phyloP scores from a whole-genome alignment of 768 basidiomycete genomes.

The Gloeophyllum trabeum region DNA sequence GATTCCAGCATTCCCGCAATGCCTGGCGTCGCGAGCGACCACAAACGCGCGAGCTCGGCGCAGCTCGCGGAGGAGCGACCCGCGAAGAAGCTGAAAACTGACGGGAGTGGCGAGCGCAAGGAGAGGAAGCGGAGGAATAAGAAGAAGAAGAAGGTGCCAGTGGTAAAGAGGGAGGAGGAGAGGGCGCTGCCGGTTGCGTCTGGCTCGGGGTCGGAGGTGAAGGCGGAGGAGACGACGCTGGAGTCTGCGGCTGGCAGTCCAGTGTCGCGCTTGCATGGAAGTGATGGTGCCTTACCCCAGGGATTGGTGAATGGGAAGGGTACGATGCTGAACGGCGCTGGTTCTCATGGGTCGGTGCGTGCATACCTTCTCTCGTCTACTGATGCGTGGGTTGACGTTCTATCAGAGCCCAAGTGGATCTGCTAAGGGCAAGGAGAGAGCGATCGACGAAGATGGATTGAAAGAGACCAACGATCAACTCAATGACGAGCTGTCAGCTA shows the following conservation, averaged over 20 bases:
- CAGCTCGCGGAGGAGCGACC: background rate
- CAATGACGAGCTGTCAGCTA: background rate
- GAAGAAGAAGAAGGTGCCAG: slow-evolving; percentile 1
- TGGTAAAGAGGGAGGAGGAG: background rate
- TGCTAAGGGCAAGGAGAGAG: background rate
- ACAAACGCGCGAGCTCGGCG: too few species aligned
- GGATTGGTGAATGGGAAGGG: background rate
- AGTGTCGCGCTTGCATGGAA: background rate
- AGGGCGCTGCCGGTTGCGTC: too few species aligned
- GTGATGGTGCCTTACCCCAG: background rate
- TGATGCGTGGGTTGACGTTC: background rate
- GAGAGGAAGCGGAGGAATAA: slow-evolving; percentile 1
- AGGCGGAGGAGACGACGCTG: background rate
- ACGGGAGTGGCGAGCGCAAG: background rate
- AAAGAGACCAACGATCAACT: background rate
- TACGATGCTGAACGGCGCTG: background rate
- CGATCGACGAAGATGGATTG: background rate
- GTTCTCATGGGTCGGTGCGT: too few species aligned
- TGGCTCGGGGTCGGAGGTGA: background rate
- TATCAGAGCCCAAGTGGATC: background rate
- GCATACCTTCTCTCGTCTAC: background rate
- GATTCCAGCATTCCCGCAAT: too few species aligned
- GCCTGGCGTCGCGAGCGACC: too few species aligned
- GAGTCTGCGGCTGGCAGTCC: background rate
- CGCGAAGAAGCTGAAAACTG: background rate